Percentiles rank a stretch among this genome's conserved stretches.
These are phyloP conservation scores for Flagelloscypha sp. DNA, from an alignment of 768 basidiomycete genomes.

Conservation along the genomic window DNA sequence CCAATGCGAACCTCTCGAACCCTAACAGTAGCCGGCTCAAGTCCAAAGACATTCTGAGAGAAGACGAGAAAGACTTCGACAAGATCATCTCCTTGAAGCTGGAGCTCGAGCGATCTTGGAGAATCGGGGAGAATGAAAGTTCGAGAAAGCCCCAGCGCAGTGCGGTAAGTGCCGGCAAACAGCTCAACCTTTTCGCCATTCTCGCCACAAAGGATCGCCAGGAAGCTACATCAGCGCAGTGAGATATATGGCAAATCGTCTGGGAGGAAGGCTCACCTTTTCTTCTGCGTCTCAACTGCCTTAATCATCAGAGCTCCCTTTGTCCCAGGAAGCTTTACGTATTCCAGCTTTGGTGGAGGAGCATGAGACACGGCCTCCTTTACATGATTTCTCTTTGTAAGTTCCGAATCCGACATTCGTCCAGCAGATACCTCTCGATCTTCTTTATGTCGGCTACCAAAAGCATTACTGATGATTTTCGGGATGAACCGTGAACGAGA, in stretches of 20 bases:
- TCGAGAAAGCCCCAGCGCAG: conserved; percentile 84
- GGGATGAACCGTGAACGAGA: conserved; percentile 62
- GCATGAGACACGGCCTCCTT: conserved; percentile 35
- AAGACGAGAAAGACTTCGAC: conserved; percentile 91
- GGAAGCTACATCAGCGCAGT: conserved; percentile 46
- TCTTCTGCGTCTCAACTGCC: conserved; percentile 82
- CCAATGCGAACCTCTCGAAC: conserved; percentile 92
- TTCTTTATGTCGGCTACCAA: conserved; percentile 50
- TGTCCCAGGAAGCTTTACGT: conserved; percentile 87
- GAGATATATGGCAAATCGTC: conserved; percentile 1
- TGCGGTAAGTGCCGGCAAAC: conserved; percentile 85
- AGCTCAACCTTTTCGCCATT: conserved; percentile 90
- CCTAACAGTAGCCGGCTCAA: conserved; percentile 87
- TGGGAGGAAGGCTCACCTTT: conserved; percentile 48
- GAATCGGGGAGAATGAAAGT: conserved; percentile 92
- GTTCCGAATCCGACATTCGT: conserved; percentile 35
- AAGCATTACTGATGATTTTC: conserved; percentile 59
- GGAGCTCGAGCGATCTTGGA: conserved; percentile 76
- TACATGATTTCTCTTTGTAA: conserved; percentile 22
- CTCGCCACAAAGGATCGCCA: conserved; percentile 89
- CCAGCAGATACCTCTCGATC: conserved; percentile 33
- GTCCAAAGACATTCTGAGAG: conserved; percentile 83
- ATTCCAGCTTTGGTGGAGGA: conserved; percentile 81
- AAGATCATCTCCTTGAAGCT: conserved; percentile 87
- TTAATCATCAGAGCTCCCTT: conserved; percentile 79